Conservation (phyloP, 2,329 filamentous ascomycete genomes). For the Phoma sp. region DNA sequence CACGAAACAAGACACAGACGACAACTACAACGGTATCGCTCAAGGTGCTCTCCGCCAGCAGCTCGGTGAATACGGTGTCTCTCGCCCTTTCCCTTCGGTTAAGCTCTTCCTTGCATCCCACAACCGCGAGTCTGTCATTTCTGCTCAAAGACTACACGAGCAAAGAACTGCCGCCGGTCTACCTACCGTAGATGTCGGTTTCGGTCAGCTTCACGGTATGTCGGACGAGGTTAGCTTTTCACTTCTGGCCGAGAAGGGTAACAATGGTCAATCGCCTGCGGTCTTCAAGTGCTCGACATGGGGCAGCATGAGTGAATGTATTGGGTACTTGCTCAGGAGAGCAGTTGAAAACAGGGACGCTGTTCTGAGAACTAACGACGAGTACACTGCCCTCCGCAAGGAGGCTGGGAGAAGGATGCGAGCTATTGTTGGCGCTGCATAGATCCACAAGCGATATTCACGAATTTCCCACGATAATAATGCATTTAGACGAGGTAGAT, state of each 20-base stretch:
- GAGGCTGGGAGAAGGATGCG: constrained; percentile 34
- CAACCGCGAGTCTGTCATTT: constrained; percentile 75
- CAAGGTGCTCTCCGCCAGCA: constrained; percentile 54
- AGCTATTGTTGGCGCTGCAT: constrained; percentile 19
- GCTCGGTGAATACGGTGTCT: constrained; percentile 31
- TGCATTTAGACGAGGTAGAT: constrained; percentile 3
- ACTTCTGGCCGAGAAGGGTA: constrained; percentile 32
- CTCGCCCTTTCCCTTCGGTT: constrained; percentile 50
- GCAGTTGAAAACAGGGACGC: constrained; percentile 69
- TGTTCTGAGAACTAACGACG: constrained; percentile 55
- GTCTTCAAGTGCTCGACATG: constrained; percentile 66
- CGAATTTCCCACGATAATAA: neutral
- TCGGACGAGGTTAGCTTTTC: constrained; percentile 83
- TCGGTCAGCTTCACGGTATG: constrained; percentile 92
- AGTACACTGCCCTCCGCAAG: constrained; percentile 36
- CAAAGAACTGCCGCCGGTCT: constrained; percentile 48
- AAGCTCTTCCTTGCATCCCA: constrained; percentile 80
- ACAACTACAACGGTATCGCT: constrained; percentile 73
- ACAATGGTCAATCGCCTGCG: constrained; percentile 49
- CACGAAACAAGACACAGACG: constrained; percentile 63
- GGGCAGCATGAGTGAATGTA: constrained; percentile 73
- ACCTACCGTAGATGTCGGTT: constrained; percentile 61
- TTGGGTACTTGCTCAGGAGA: constrained; percentile 71
- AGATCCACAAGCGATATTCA: neutral
- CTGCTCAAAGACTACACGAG: constrained; percentile 57